Base-by-base conservation (phyloP, 306 rosid species). In the Dryas drummondii region DNA sequence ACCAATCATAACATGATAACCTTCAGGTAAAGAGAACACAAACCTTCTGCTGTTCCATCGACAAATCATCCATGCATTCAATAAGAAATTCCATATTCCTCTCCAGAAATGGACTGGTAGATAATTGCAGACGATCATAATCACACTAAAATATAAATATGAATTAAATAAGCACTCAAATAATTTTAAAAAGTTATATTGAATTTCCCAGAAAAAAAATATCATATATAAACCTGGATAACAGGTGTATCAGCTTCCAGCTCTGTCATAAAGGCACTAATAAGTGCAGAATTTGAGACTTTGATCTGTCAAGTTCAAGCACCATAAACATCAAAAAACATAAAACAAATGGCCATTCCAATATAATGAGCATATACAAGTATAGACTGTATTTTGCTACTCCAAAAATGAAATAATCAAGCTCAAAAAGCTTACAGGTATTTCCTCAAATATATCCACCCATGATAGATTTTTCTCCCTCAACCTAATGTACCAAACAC, bases 391-490 rank as follows among this genome's bases (percentile, higher is more conserved):
- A 61, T 49, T 54, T 13, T 49, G 32, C n/a, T 40, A 49, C 52
- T 26, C 68, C 67, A 68, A 9, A 48, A 19, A 62, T 53, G 32
- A 60, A 66, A 74, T 14, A 52, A 44, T 42, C 72, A 76, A 71
- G 65, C 53, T 63, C 0, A 56, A 55, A 72, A 76, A 66, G 55
- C 97, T 87, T 84, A 94, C 97, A 57, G 99, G 97, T 79, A 94
- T 94, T 85, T 94, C 99, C 84, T 92, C 97, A 15, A 94, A 94
- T 78, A 94, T 92, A 80, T 92, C 97, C 82, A 92, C 97, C 99
- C 99, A 92, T 44, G 97, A 79, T 52, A 94, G 81, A 76, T 92
- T 94, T 73, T 90, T 94, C 91, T 92, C 99, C 88, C 99, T 94
- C 90, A 91, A 84, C 81, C 99, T 94, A 80, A 81, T 59, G 26